These are phyloP conservation scores for Tranzscheliella williamsii DNA, from an alignment of 1,284 basidiomycete species.

Conservation along the genomic window DNA sequence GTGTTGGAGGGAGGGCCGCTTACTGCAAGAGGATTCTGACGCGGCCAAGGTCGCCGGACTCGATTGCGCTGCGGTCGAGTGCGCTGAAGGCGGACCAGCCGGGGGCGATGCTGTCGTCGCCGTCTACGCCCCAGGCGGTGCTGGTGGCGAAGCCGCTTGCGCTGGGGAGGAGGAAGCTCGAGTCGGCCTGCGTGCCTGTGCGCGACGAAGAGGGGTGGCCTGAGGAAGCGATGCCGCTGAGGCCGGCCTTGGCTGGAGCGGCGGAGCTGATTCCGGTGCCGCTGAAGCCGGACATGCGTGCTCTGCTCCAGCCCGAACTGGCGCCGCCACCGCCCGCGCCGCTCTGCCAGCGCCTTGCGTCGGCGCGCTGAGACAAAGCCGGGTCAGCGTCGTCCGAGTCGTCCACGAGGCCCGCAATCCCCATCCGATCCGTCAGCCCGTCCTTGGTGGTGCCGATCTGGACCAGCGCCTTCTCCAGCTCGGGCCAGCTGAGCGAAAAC, in stretches of 20 bases:
- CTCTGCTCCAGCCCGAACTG: constrained; percentile 34
- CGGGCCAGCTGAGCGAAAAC: constrained; percentile 81
- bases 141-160: constrained; percentile 11
- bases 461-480: constrained; percentile 74
- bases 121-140: constrained; percentile 19
- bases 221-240: neutral
- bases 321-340: constrained; percentile 8
- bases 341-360: constrained; percentile 15
- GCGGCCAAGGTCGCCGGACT: constrained; percentile 28
- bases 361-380: constrained; percentile 7
- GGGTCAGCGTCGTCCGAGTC: constrained; percentile 33
- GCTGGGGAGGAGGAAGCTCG: neutral
- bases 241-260: neutral
- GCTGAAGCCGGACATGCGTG: constrained; percentile 18
- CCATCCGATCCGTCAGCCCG: neutral
- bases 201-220: constrained; percentile 7
- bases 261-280: neutral
- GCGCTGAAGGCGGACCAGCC: neutral
- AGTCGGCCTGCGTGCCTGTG: constrained; percentile 5
- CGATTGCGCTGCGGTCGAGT: constrained; percentile 27
- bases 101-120: constrained; percentile 20
- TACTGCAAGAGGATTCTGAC: constrained; percentile 36
- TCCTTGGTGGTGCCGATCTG: constrained; percentile 18
- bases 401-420: neutral
- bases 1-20: no score